Conservation (phyloP, 495 filamentous ascomycete genomes). For the Penicillium verhagenii region DNA sequence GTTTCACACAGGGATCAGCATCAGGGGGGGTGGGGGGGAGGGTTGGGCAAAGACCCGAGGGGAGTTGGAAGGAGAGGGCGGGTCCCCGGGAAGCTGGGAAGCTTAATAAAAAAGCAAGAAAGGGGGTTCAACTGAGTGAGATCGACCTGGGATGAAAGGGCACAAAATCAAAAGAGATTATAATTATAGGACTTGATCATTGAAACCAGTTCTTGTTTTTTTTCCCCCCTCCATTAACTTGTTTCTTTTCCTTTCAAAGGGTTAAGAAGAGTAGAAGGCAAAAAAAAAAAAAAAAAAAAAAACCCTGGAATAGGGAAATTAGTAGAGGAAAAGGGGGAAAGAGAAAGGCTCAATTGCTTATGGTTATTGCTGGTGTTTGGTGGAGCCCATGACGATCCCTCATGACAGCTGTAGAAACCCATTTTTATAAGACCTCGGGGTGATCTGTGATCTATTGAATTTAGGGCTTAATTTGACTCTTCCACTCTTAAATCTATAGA, state of each 20-base stretch:
- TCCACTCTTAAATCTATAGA: too few species aligned
- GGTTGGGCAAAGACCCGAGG: slow-evolving; percentile 10
- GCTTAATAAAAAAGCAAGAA: slow-evolving; percentile 17
- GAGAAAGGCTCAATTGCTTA: slow-evolving; percentile 6
- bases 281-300: too few species aligned
- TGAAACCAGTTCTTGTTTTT: too few species aligned
- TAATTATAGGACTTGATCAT: neutral
- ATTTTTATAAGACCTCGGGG: slow-evolving; percentile 5
- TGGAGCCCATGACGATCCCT: slow-evolving; percentile 20
- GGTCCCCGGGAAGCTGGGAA: slow-evolving; percentile 25
- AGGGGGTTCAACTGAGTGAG: slow-evolving; percentile 2
- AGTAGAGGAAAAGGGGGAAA: slow-evolving; percentile 3
- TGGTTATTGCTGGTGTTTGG: slow-evolving; percentile 9
- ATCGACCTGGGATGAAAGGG: neutral
- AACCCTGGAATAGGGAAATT: neutral
- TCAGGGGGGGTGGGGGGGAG: slow-evolving; percentile 27
- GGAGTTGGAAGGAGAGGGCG: slow-evolving; percentile 20
- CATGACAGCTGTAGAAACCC: slow-evolving; percentile 15
- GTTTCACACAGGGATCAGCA: slow-evolving; percentile 26
- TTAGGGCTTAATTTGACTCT: too few species aligned
- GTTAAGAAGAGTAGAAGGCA: slow-evolving; percentile 5
- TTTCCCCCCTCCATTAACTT: too few species aligned
- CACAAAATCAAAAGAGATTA: neutral
- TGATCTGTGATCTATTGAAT: neutral
- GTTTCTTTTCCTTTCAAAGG: slow-evolving; percentile 1